Evolutionary conservation across 176 grass and related monocot species (phyloP).

Genomic region (Elymus sibiricus): DNA sequence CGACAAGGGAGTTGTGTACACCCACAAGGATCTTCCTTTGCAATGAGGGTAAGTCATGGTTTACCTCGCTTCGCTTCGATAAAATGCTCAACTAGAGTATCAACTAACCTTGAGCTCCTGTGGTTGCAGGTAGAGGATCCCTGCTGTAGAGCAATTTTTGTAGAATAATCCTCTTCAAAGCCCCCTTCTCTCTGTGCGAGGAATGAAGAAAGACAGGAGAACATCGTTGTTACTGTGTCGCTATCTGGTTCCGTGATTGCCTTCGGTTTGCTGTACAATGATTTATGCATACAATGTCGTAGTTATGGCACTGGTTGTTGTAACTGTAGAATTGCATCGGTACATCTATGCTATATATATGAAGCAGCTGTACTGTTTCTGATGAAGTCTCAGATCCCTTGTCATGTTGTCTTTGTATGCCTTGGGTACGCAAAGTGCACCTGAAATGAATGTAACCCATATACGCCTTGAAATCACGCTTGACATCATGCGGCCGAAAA

Average conservation of each 20-base stretch:
- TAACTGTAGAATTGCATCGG: background rate
- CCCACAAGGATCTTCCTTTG: slow-evolving; percentile 85
- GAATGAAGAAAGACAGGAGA: background rate
- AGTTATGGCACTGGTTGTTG: slow-evolving; percentile 1
- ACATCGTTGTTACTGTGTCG: background rate
- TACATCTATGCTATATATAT: background rate
- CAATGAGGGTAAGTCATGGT: slow-evolving; percentile 34
- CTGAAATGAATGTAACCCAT: background rate
- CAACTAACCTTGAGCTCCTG: background rate
- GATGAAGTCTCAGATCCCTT: background rate
- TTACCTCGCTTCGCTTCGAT: background rate
- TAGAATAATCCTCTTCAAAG: background rate
- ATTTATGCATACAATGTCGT: slow-evolving; percentile 6
- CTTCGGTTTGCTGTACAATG: background rate
- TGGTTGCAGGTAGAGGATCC: slow-evolving; percentile 18
- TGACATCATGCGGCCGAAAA: background rate
- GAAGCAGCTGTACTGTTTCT: background rate
- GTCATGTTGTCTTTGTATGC: background rate
- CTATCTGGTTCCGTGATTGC: background rate
- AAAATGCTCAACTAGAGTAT: background rate
- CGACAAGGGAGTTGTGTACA: slow-evolving; percentile 89
- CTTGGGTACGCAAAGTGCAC: background rate
- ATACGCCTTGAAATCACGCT: background rate
- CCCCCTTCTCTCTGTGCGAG: background rate
- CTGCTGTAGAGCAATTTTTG: slow-evolving; percentile 7